Evolutionary conservation across 345 rosid genomes (phyloP), one percentile per base, ranked within the genome.

Genomic region (Gossypium raimondii): DNA sequence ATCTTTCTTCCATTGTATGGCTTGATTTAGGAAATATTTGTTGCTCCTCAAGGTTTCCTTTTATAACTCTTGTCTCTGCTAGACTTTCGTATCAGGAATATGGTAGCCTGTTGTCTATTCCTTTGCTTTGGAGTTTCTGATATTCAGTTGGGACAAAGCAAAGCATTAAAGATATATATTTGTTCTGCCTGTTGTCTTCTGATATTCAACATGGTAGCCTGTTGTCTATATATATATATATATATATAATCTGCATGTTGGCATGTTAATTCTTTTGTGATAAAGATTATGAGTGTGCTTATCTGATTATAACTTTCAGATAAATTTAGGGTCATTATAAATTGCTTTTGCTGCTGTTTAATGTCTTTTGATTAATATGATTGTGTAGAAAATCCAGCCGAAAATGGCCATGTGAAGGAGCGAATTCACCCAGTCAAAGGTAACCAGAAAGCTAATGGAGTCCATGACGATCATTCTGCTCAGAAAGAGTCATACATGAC

Each of bases 401-500:
- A 84, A 82, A 75, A 72, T 67, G 86, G 84, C n/a, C 52, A 50
- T 24, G 73, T 68, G 45, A 83, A 82, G 84, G 93, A 84, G 74
- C 82, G 56, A 58, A 77, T 48, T 67, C 84, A 82, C 56, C 78
- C 78, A 7, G 79, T 58, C 65, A 89, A 81, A 82, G 78, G 51
- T 60, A 79, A 71, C 70, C 87, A 83, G 67, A 93, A 89, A 73
- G 74, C 75, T 13, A 90, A 91, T 61, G 89, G 86, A 65, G 78
- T 86, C 70, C 85, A 84, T 4, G 88, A 84, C 67, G 89, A 83
- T 72, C 82, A 81, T 67, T 65, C 79, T 44, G 74, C 74, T 60
- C 82, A 81, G 70, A 84, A 81, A 78, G 91, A 89, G 18, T 74
- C 89, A 17, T 84, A 83, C 64, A 82, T 67, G 83, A 86, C 90